A percentile compares a stretch with the other conserved stretches of the same genome.
phyloP scores from a whole-genome alignment of 164 flowering plant genomes.

The Liriodendron chinense region DNA sequence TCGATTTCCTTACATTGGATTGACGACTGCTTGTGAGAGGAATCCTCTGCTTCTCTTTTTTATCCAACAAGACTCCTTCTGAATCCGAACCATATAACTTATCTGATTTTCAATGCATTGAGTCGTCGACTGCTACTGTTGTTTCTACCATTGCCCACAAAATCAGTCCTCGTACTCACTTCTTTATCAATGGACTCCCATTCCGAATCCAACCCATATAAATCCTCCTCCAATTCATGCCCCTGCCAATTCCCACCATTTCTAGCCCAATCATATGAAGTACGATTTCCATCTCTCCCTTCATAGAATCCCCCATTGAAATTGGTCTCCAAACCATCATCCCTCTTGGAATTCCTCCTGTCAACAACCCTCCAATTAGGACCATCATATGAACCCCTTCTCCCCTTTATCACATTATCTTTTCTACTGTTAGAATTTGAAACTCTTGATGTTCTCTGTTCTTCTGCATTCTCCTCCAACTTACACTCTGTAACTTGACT shows the following conservation, averaged over 20 bases:
- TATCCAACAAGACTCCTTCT: not conserved
- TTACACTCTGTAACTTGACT: no score
- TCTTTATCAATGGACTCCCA: not conserved
- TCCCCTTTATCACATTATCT: not conserved
- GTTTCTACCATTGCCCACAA: not conserved
- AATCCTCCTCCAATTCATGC: not conserved
- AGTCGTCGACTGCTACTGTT: not conserved
- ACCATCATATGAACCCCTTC: not conserved
- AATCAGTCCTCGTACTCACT: not conserved
- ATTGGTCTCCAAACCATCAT: not conserved
- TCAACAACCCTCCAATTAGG: not conserved
- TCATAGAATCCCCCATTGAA: not conserved
- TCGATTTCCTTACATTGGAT: not conserved
- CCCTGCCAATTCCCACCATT: not conserved
- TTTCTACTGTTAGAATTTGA: not conserved
- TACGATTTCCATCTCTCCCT: not conserved
- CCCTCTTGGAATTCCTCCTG: not conserved
- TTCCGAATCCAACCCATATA: not conserved
- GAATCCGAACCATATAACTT: not conserved
- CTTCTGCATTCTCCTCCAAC: not conserved
- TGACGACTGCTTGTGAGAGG: not conserved
- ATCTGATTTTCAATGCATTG: not conserved
- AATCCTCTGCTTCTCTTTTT: no score
- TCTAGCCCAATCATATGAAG: not conserved
- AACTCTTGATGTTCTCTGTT: not conserved